phyloP scores from a whole-genome alignment of 495 filamentous ascomycete species.

The Penicillium argentinense region DNA sequence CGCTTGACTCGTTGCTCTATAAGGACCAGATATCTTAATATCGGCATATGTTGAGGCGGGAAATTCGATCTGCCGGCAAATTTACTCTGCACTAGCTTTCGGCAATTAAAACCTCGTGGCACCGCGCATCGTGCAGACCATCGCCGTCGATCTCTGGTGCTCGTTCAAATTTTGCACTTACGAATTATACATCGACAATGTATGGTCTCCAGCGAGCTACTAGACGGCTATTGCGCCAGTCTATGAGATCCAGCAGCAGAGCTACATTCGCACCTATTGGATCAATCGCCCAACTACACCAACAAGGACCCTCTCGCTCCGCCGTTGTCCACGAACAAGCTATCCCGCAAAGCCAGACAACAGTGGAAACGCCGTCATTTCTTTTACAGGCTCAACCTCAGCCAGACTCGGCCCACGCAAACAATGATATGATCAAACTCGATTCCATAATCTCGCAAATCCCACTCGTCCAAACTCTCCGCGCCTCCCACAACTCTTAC shows the following conservation, averaged over 20 bases:
- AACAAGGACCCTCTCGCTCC: constrained; percentile 26
- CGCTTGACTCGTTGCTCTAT: not conserved
- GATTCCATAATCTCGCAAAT: constrained; percentile 70
- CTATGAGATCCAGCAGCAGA: not conserved
- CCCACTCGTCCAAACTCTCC: constrained; percentile 65
- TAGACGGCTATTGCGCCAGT: constrained; percentile 12
- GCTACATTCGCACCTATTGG: not conserved
- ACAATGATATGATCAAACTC: constrained; percentile 25
- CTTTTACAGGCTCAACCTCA: not conserved
- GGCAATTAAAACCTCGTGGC: not conserved
- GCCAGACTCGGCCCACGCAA: not conserved
- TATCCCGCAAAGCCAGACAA: constrained; percentile 21
- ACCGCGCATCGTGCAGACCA: too few species aligned
- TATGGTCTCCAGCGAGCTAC: constrained; percentile 8
- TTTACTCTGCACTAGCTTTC: constrained; percentile 13
- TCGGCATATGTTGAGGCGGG: constrained; percentile 1
- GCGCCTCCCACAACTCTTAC: constrained; percentile 56
- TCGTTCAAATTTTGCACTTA: too few species aligned
- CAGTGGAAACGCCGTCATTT: constrained; percentile 13
- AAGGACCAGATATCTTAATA: not conserved
- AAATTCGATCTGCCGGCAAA: constrained; percentile 14
- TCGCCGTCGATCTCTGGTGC: too few species aligned
- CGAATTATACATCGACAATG: constrained; percentile 7
- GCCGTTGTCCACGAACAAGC: constrained; percentile 31
- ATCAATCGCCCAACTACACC: constrained; percentile 19